Conservation (phyloP, 768 basidiomycete genomes). For the Coprinopsis marcescibilis region DNA sequence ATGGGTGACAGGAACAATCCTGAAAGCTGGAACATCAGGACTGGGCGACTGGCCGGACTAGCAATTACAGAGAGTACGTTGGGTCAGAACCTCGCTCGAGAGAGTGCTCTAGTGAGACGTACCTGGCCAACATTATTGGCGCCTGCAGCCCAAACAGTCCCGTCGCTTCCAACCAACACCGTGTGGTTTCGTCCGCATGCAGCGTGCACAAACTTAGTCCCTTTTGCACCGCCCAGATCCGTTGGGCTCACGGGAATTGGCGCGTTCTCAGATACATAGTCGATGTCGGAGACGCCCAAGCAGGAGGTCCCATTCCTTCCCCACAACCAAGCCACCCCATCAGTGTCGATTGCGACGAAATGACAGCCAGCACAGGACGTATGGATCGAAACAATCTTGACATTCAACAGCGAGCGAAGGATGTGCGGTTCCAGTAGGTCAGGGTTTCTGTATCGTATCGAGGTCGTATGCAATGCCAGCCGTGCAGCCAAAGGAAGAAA, state of each 20-base stretch:
- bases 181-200: conserved; percentile 82
- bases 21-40: conserved; percentile 65
- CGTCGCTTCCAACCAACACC: conserved; percentile 75
- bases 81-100: no score
- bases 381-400: conserved; percentile 67
- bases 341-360: conserved; percentile 64
- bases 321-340: conserved; percentile 85
- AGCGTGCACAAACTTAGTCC: conserved; percentile 68
- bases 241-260: conserved; percentile 55
- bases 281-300: conserved; percentile 54
- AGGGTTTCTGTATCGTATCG: conserved; percentile 41
- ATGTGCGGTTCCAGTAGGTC: conserved; percentile 88
- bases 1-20: conserved; percentile 48
- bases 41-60: conserved; percentile 70
- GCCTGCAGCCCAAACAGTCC: conserved; percentile 80
- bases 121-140: conserved; percentile 81
- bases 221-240: conserved; percentile 54
- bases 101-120: no score
- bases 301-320: conserved; percentile 74
- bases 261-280: conserved; percentile 68
- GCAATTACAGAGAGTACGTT: no score
- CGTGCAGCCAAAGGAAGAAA: conserved; percentile 5
- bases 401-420: conserved; percentile 80
- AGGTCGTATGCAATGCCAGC: not conserved
- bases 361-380: conserved; percentile 75